Evolutionary conservation across 306 rosid genomes (phyloP).

Genomic region (Gynostemma pentaphyllum): DNA sequence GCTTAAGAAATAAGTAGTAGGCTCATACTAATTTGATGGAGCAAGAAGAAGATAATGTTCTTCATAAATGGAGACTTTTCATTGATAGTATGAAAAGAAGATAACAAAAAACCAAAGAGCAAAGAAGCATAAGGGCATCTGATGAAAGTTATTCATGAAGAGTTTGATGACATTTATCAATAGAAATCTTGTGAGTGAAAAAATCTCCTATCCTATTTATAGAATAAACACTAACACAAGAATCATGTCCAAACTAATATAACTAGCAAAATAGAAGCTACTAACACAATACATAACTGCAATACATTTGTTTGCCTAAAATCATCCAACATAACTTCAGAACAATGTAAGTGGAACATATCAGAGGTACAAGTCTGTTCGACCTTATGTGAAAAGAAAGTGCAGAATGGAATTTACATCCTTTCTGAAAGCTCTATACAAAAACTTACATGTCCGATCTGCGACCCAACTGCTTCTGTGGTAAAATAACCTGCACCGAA

Average conservation of each 20-base stretch:
- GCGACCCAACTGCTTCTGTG: conserved; percentile 95
- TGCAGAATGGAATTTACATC: not conserved
- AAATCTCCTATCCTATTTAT: not conserved
- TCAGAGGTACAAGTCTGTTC: not conserved
- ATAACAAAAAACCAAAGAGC: too few species aligned
- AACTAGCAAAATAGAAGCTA: too few species aligned
- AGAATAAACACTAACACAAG: not conserved
- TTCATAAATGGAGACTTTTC: too few species aligned
- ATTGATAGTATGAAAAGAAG: too few species aligned
- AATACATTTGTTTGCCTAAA: not conserved
- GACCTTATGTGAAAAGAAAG: not conserved
- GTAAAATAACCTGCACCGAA: conserved; percentile 89
- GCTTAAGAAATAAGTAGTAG: not conserved
- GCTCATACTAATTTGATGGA: not conserved
- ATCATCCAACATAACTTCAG: not conserved
- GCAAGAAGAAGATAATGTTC: not conserved
- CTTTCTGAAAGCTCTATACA: not conserved
- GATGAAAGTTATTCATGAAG: too few species aligned
- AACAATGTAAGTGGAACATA: not conserved
- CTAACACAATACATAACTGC: not conserved
- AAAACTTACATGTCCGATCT: conserved; percentile 93
- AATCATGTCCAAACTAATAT: not conserved
- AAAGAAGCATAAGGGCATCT: too few species aligned
- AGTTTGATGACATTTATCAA: too few species aligned
- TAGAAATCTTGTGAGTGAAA: not conserved